Base-by-base conservation (phyloP, 306 rosid genomes). In the Rosa chinensis region DNA sequence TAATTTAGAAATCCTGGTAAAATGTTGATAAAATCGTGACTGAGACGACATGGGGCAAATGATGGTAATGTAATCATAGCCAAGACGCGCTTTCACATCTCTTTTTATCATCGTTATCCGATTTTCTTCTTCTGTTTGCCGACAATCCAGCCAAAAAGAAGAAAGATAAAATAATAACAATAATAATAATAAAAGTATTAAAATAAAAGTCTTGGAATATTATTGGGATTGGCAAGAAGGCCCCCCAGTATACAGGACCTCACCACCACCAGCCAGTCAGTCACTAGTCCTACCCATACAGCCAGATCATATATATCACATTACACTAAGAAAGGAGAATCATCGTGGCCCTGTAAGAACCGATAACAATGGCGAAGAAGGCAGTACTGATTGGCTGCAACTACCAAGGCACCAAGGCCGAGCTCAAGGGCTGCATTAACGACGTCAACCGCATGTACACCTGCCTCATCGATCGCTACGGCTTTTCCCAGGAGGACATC, bases 381-480 rank as follows among this genome's bases (percentile, higher is more conserved):
- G 98, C 96, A 4, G 86, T 90, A 55, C 17, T 94, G 84, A 94
- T 94, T 25, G 98, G 98, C 49, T 87, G 92, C 86, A 94, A 94
- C 81, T 92, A 92, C 59, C 86, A 83, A 3, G 93, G 91, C 50
- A 94, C 97, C 1, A 89, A 92, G 87, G 97, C 94, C 4, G 92
- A 87, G 66, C 88, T 94, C 16, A 86, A 62, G 45, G 98, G 98
- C 14, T 94, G 98, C 80, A 68, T 94, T 66, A 94, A 92, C 74
- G 97, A 92, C 79, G 98, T 92, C 12, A 83, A 72, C 84, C 87
- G 88, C 61, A 88, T 89, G 90, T 47, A 87, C 73, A 66, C 25
- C 4, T 85, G 92, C 44, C 91, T 94, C 73, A 76, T 86, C 47
- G 70, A 89, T 0, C 86, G 81, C 2, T 94, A 70, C 72, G 93